These are phyloP conservation scores for Linum lewisii DNA, from an alignment of 345 rosid species.

Conservation along the genomic window DNA sequence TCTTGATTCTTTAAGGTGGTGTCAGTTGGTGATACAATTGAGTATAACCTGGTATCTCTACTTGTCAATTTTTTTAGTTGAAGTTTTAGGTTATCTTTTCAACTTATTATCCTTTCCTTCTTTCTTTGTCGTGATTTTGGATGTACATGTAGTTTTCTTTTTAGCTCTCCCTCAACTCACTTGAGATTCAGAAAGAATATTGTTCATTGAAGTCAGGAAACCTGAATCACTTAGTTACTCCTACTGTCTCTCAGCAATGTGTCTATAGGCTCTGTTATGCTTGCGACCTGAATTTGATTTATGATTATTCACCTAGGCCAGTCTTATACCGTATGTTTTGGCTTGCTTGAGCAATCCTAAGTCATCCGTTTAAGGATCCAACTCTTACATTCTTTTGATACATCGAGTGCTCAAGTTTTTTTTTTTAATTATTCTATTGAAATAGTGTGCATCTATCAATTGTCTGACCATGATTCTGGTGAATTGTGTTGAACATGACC, in stretches of 20 bases:
- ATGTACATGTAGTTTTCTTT: slow-evolving; percentile 38
- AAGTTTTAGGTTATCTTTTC: background rate
- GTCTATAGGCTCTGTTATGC: slow-evolving; percentile 78
- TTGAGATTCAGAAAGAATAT: slow-evolving; percentile 44
- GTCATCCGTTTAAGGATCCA: background rate
- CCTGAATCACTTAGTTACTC: too few species aligned
- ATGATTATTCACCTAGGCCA: slow-evolving; percentile 93
- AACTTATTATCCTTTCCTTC: too few species aligned
- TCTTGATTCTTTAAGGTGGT: background rate
- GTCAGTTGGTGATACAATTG: background rate
- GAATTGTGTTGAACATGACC: too few species aligned
- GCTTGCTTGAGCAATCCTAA: background rate
- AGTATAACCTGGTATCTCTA: background rate
- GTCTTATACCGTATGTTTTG: slow-evolving; percentile 24
- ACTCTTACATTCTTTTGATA: background rate
- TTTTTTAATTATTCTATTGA: too few species aligned
- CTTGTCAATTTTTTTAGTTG: too few species aligned
- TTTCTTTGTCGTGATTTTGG: slow-evolving; percentile 27
- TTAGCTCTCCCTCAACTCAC: slow-evolving; percentile 25
- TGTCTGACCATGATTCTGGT: too few species aligned
- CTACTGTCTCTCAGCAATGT: slow-evolving; percentile 94
- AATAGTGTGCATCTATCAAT: too few species aligned
- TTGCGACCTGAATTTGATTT: slow-evolving; percentile 96
- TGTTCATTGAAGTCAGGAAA: too few species aligned
- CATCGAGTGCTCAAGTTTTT: background rate